Conservation (phyloP, 192 early-diverging fungal genomes). For the Podochytrium sp. region DNA sequence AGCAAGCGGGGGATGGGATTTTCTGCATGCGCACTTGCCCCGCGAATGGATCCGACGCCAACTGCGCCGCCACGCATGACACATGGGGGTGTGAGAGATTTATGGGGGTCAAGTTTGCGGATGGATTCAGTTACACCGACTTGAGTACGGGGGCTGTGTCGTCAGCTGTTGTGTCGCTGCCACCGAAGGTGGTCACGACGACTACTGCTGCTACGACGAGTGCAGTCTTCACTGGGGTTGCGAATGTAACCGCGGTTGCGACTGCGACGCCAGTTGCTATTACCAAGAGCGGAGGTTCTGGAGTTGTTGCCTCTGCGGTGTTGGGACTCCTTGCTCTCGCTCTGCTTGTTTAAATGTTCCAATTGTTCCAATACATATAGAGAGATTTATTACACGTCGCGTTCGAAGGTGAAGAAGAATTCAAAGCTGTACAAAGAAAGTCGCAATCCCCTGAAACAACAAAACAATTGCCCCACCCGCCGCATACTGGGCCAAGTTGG, state of each 20-base stretch:
- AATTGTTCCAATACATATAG: no score
- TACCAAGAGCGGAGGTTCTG: no score
- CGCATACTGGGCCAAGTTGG: not conserved
- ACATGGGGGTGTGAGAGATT: constrained; percentile 11
- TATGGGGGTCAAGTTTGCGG: constrained; percentile 1
- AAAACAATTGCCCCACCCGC: not conserved
- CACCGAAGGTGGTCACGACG: not conserved
- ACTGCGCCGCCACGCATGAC: constrained; percentile 3
- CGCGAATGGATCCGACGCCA: not conserved
- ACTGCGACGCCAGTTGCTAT: not conserved
- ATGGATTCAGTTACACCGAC: not conserved
- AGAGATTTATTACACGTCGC: no score
- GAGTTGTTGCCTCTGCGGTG: not conserved
- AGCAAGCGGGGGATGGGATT: constrained; percentile 40
- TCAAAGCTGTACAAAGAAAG: not conserved
- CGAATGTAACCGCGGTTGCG: not conserved
- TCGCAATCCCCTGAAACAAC: not conserved
- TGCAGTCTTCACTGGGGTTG: constrained; percentile 2
- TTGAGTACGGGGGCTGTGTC: not conserved
- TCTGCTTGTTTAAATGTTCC: no score
- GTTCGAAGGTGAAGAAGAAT: not conserved
- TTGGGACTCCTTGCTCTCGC: no score
- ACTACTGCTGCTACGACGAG: not conserved
- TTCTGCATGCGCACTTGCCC: constrained; percentile 43
- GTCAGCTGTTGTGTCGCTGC: not conserved